Percentiles rank a stretch among this genome's conserved stretches.
These are phyloP conservation scores for Schizosaccharomyces lindneri DNA, from an alignment of 805 yeast genomes.

Conservation along the genomic window DNA sequence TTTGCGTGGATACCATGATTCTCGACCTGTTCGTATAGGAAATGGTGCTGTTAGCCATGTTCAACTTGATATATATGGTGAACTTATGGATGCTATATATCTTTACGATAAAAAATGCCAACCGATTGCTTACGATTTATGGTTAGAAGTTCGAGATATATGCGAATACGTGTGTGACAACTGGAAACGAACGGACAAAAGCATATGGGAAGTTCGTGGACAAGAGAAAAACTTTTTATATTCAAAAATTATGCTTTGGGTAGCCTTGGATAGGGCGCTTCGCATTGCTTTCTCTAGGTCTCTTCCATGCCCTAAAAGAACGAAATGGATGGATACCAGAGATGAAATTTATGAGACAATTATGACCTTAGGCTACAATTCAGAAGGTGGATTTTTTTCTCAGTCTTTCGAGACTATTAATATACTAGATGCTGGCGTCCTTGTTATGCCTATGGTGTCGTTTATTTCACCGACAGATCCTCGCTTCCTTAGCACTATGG, in stretches of 20 bases:
- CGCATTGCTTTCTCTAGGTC: neutral
- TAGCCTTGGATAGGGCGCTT: conserved; percentile 1
- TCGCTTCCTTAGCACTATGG: neutral
- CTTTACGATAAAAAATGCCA: neutral
- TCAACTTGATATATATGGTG: conserved; percentile 2
- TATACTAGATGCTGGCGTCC: neutral
- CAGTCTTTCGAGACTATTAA: neutral
- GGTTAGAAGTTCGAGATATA: conserved; percentile 1
- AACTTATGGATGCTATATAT: conserved; percentile 1
- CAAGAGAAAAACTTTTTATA: neutral
- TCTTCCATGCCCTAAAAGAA: neutral
- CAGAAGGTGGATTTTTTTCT: neutral
- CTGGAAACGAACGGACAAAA: neutral
- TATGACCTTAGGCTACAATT: neutral
- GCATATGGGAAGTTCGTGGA: conserved; percentile 1
- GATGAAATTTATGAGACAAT: neutral
- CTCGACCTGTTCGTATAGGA: conserved; percentile 1
- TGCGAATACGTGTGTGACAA: neutral
- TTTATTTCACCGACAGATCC: conserved; percentile 1
- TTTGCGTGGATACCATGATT: neutral
- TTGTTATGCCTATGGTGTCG: conserved; percentile 1
- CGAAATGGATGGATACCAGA: neutral
- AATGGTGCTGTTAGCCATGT: neutral
- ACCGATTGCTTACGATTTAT: neutral
- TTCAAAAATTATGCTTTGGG: conserved; percentile 3